Evolutionary conservation across 2,329 filamentous ascomycete species (phyloP), one percentile per base, ranked within the genome.

Genomic region (Lachnellula arida): DNA sequence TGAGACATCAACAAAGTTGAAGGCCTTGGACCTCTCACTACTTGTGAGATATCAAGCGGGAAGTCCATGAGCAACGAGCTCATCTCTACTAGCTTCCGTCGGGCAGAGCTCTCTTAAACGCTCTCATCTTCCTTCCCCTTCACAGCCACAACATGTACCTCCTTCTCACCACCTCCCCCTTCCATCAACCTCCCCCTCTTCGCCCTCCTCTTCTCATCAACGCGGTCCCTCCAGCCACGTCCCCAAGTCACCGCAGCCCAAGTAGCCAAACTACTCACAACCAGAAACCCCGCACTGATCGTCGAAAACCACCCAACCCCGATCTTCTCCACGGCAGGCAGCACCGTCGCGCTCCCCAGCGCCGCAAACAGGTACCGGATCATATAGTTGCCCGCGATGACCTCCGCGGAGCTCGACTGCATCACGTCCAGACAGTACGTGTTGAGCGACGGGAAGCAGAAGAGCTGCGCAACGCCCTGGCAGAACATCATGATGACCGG

Each of bases 381-480:
- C 65, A 91, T 84, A 70, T 92, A 94, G 70, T 93, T 94, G 0
- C 88, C 87, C 0, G 88, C 88, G 44, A 90, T 82, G 3, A 93
- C 87, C 66, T 94, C 89, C 3, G 86, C 82, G 44, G 83, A 83
- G 32, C 81, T 76, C 1, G 78, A 77, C 61, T 87, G 87, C 85
- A 92, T 90, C 12, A 93, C 88, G 69, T 94, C 89, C 42, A 94
- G 72, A 68, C 88, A 92, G 72, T 94, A 92, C 0, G 88, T 89
- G 69, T 92, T 91, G 59, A 92, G 70, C 48, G 81, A 83, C 0
- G 87, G 87, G 65, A 91, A 91, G 64, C 86, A 88, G 66, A 90
- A 88, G 5, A 91, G 74, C 70, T 91, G 87, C 0, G 83, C 86
- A 0, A 91, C 78, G 1, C 88, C 88, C 66, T 91, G 87, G 2